A percentile compares a stretch with the other conserved stretches of the same genome.
Conservation (phyloP, 1,139 yeast species). For the Pichia sp. region DNA sequence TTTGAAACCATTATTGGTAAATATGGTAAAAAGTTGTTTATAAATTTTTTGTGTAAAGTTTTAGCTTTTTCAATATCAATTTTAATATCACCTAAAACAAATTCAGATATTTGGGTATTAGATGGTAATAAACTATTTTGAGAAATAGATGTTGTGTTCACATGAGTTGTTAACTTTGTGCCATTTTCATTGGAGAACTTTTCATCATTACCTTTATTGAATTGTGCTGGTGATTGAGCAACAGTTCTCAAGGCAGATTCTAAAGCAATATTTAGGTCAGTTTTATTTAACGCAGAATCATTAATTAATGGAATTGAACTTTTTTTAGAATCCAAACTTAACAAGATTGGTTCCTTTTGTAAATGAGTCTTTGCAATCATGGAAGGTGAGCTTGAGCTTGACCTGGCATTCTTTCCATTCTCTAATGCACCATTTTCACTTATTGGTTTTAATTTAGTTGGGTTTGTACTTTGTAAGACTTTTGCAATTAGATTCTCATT, state of each 20-base stretch:
- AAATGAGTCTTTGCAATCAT: conserved; percentile 24
- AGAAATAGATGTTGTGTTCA: conserved; percentile 14
- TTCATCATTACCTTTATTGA: conserved; percentile 4
- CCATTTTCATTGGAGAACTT: not conserved
- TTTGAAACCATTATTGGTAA: conserved; percentile 72
- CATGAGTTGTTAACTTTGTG: conserved; percentile 13
- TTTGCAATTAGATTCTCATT: conserved; percentile 64
- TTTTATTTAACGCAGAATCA: conserved; percentile 34
- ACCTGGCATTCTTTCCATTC: not conserved
- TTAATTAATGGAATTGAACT: conserved; percentile 31
- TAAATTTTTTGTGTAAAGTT: conserved; percentile 63
- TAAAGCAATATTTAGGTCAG: conserved; percentile 21
- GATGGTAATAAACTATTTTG: conserved; percentile 15
- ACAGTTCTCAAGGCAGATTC: conserved; percentile 19
- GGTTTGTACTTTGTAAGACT: conserved; percentile 37
- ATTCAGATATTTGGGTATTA: conserved; percentile 40
- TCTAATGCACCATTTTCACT: not conserved
- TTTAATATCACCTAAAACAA: conserved; percentile 66
- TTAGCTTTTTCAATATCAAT: conserved; percentile 62
- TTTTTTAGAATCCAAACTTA: conserved; percentile 21
- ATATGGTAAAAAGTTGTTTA: conserved; percentile 62
- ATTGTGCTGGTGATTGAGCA: conserved; percentile 19
- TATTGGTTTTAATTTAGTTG: conserved; percentile 1
- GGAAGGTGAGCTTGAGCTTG: conserved; percentile 10
- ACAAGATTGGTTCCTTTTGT: conserved; percentile 24